These are phyloP conservation scores for Pelargonium nanum DNA, from an alignment of 345 rosid species.

Conservation along the genomic window DNA sequence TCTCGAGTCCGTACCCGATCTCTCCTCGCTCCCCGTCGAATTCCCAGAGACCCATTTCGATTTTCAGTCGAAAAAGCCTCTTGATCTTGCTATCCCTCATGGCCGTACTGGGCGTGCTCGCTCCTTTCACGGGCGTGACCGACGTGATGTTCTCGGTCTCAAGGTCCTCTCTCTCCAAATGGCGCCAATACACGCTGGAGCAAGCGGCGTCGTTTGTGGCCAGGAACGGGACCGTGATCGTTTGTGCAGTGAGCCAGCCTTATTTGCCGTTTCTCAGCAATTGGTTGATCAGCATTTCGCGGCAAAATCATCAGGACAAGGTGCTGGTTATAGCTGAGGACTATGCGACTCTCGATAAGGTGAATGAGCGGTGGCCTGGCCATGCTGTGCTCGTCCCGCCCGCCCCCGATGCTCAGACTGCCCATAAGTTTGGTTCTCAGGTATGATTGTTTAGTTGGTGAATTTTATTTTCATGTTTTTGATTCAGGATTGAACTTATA, in stretches of 20 bases:
- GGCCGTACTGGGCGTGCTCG: constrained; percentile 57
- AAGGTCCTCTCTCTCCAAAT: constrained; percentile 31
- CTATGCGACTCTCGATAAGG: constrained; percentile 68
- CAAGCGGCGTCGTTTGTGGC: constrained; percentile 69
- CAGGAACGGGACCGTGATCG: constrained; percentile 63
- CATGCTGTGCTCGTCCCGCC: constrained; percentile 92
- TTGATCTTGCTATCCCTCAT: constrained; percentile 45
- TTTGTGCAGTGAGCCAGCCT: constrained; percentile 72
- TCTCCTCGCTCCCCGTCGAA: constrained; percentile 33
- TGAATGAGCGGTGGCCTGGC: constrained; percentile 87
- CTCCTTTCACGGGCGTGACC: constrained; percentile 65
- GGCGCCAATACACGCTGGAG: constrained; percentile 61
- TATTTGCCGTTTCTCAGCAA: constrained; percentile 76
- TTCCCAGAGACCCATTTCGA: constrained; percentile 36
- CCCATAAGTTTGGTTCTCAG: constrained; percentile 90
- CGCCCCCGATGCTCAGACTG: constrained; percentile 58
- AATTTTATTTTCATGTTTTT: neutral
- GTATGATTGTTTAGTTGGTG: constrained; percentile 22
- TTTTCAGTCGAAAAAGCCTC: constrained; percentile 51
- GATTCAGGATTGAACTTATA: neutral
- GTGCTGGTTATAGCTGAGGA: constrained; percentile 97
- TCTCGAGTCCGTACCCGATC: constrained; percentile 32
- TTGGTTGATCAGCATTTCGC: constrained; percentile 71
- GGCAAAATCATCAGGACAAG: constrained; percentile 67
- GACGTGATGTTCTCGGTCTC: constrained; percentile 29